These are phyloP conservation scores for Gossypium anomalum DNA, from an alignment of 345 rosid species.

Conservation along the genomic window DNA sequence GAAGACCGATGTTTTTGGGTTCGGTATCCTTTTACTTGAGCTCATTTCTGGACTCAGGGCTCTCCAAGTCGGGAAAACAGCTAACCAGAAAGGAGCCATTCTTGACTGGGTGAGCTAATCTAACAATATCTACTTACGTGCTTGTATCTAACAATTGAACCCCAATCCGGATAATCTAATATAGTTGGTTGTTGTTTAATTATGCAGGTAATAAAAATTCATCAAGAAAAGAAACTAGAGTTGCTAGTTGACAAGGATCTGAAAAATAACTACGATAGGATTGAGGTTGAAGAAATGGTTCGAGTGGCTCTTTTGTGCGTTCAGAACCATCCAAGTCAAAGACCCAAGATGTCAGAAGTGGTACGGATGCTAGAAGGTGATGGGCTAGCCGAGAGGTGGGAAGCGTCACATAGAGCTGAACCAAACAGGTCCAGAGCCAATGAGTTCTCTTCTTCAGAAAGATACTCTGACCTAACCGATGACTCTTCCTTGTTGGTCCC, in stretches of 20 bases:
- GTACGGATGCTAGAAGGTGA: slow-evolving; percentile 97
- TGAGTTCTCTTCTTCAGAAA: slow-evolving; percentile 71
- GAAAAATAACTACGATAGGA: slow-evolving; percentile 57
- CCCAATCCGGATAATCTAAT: too few relatives aligned
- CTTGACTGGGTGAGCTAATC: slow-evolving; percentile 81
- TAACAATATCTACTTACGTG: not conserved
- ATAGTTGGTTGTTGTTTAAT: not conserved
- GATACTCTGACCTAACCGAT: slow-evolving; percentile 86
- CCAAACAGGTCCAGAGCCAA: slow-evolving; percentile 51
- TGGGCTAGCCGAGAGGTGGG: slow-evolving; percentile 95
- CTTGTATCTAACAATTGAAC: not conserved
- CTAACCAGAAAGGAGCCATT: slow-evolving; percentile 84
- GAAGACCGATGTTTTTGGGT: slow-evolving; percentile 97
- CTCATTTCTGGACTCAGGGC: slow-evolving; percentile 82
- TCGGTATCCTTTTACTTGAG: slow-evolving; percentile 88
- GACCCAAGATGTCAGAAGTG: slow-evolving; percentile 96
- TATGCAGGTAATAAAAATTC: slow-evolving; percentile 75
- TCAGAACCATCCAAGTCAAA: slow-evolving; percentile 67
- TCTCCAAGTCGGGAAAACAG: slow-evolving; percentile 77
- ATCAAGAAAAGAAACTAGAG: slow-evolving; percentile 86
- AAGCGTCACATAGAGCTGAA: slow-evolving; percentile 79
- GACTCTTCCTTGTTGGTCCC: slow-evolving; percentile 73
- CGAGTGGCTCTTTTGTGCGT: slow-evolving; percentile 85
- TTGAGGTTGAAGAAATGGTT: slow-evolving; percentile 82
- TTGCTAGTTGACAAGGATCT: slow-evolving; percentile 81